Conservation (phyloP, 2,329 filamentous ascomycete genomes). For the Apiospora malaysiana region DNA sequence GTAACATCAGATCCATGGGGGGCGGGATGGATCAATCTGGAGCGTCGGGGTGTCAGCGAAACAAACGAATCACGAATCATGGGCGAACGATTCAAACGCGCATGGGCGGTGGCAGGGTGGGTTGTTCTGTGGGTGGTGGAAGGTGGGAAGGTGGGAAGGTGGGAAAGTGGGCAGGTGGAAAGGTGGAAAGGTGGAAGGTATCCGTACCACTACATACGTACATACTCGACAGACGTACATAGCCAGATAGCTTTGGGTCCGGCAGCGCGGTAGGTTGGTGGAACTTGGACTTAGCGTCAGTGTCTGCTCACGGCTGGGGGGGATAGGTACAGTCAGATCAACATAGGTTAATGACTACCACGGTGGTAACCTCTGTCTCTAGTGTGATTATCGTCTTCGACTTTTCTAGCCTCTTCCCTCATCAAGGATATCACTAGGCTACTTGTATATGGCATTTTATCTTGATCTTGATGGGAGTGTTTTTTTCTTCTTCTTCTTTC, state of each 20-base stretch:
- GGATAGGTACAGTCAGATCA: neutral
- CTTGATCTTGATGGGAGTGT: neutral
- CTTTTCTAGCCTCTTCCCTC: slow-evolving; percentile 7
- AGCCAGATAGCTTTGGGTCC: neutral
- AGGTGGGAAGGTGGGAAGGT: too few relatives aligned
- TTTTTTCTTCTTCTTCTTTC: slow-evolving; percentile 11
- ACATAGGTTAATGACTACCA: neutral
- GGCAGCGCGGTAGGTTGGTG: neutral
- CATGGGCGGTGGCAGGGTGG: neutral
- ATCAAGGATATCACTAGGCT: too few relatives aligned
- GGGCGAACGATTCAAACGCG: slow-evolving; percentile 1
- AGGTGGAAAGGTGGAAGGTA: too few relatives aligned
- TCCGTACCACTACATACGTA: neutral
- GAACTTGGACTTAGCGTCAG: slow-evolving; percentile 1
- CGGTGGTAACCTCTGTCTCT: too few relatives aligned
- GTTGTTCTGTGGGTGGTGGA: too few relatives aligned
- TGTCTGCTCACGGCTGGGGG: neutral
- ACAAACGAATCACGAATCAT: slow-evolving; percentile 7
- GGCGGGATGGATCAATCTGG: neutral
- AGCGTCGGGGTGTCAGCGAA: neutral
- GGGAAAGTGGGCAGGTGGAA: too few relatives aligned
- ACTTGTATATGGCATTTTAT: neutral
- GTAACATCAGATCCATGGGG: neutral
- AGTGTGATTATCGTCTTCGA: neutral
- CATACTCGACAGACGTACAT: neutral